A percentile compares a stretch with the other conserved stretches of the same genome.
These are phyloP conservation scores for Pythium biforme DNA, from an alignment of 352 stramenopile genomes.

Conservation along the genomic window DNA sequence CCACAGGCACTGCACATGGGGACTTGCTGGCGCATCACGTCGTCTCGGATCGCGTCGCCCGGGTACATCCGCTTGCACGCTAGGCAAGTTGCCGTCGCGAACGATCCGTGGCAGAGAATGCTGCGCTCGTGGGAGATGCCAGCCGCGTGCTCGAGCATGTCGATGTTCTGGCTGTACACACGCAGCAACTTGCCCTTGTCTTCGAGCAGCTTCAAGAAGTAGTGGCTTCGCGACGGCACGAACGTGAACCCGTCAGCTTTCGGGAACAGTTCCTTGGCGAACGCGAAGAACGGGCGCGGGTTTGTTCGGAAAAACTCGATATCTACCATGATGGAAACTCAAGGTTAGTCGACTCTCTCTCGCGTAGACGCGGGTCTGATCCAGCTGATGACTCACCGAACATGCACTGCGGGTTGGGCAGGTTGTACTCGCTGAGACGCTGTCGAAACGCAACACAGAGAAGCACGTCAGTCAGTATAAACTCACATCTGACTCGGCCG, in stretches of 20 bases:
- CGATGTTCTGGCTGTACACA: conserved; percentile 98
- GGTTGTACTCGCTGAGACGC: conserved; percentile 77
- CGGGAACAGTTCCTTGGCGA: conserved; percentile 89
- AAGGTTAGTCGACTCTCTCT: no score
- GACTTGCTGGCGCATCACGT: conserved; percentile 78
- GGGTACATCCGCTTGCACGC: conserved; percentile 80
- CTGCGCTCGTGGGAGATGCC: conserved; percentile 89
- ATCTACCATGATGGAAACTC: conserved; percentile 33
- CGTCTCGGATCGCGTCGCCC: conserved; percentile 83
- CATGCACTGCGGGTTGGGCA: conserved; percentile 86
- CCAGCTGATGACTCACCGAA: conserved; percentile 57
- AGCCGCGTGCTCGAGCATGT: conserved; percentile 94
- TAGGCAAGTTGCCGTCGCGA: conserved; percentile 92
- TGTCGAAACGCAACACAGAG: conserved; percentile 22
- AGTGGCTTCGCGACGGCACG: conserved; percentile 91
- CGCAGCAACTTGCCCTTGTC: conserved; percentile 91
- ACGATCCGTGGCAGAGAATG: conserved; percentile 95
- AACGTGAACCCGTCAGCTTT: conserved; percentile 83
- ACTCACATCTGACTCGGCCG: no score
- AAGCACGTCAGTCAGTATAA: not conserved
- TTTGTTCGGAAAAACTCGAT: conserved; percentile 97
- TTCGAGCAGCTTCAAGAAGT: conserved; percentile 94
- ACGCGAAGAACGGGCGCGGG: conserved; percentile 96
- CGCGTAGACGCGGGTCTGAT: no score
- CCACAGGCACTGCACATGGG: conserved; percentile 76